Base-by-base conservation (phyloP, 2,329 filamentous ascomycete species). In the Leptographium lundbergii region DNA sequence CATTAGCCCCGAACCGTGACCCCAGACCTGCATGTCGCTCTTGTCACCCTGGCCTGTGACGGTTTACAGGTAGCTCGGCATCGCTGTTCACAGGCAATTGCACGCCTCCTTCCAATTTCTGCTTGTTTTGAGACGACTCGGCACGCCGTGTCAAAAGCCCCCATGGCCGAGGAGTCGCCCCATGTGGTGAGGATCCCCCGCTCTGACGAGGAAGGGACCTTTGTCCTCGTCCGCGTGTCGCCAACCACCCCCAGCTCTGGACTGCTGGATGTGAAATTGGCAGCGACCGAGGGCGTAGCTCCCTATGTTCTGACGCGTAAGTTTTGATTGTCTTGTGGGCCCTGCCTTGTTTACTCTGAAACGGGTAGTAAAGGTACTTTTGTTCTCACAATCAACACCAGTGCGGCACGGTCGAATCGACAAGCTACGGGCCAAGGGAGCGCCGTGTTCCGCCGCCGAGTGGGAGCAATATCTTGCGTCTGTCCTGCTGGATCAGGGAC, bases 211-310 rank as follows among this genome's bases (percentile, higher is more conserved):
- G 72, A 77, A 53, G 73, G 75, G 54, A 71, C 74, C 19, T 83
- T 79, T 63, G 77, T 89, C 34, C 75, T 91, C 25, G 67, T 88
- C 22, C 78, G 87, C 65, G 78, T 84, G 59, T 74, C 75, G 2
- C 72, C 78, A 25, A 77, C 70, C 59, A 74, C 73, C 45, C 27
- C 60, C 50, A 59, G 63, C 19, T 71, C 74, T 42, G 76, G 75
- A 60, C 76, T 78, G 1, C 72, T 90, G 34, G 85, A 89, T 69
- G 70, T 88, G 54, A 84, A 82, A 67, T 70, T 91, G 34, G 75
- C 86, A 39, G 87, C 80, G 39, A 89, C 86, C 34, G 87, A 91
- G 66, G 81, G 82, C 58, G 77, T 80, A 59, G 77, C 76, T 54
- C 78, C 83, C 7, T 88, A 84, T 70, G 73, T 77, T 50, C 70